phyloP scores from a whole-genome alignment of 139 green algal species.

The Micromonas commoda region DNA sequence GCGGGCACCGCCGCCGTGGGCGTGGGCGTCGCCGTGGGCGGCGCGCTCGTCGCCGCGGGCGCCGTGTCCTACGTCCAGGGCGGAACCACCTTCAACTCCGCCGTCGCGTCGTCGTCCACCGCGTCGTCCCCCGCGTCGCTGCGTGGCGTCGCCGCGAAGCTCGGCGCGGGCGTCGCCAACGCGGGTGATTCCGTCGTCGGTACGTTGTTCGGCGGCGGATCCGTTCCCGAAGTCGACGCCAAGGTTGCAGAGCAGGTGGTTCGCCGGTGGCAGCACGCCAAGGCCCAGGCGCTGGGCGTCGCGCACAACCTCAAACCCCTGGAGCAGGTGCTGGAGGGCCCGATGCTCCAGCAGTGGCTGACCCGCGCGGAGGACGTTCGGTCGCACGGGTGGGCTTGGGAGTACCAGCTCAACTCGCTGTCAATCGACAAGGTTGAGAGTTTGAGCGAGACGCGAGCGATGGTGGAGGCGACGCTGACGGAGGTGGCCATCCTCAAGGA shows the following conservation, averaged over 20 bases:
- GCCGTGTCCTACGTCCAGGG: too few species aligned
- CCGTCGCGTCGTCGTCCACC: too few species aligned
- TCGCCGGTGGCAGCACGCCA: conserved; percentile 17
- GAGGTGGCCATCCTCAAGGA: conserved; percentile 31
- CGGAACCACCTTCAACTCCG: too few species aligned
- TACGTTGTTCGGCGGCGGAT: not conserved
- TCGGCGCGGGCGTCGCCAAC: not conserved
- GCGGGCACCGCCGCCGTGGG: too few species aligned
- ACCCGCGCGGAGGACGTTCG: conserved; percentile 25
- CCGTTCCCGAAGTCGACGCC: not conserved
- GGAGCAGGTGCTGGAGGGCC: conserved; percentile 20
- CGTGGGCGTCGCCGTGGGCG: too few species aligned
- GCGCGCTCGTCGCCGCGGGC: too few species aligned
- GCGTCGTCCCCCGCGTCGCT: too few species aligned
- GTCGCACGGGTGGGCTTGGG: conserved; percentile 27
- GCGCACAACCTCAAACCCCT: conserved; percentile 14
- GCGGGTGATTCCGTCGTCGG: not conserved
- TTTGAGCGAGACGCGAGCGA: not conserved
- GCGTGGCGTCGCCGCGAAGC: not conserved
- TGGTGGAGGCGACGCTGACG: conserved; percentile 27
- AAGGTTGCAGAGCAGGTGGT: conserved; percentile 12
- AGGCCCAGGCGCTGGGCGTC: conserved; percentile 19
- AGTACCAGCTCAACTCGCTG: conserved; percentile 27
- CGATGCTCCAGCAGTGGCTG: conserved; percentile 31
- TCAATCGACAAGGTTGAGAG: conserved; percentile 18